phyloP scores from a whole-genome alignment of 441 rosid species.

The Populus tomentosa region DNA sequence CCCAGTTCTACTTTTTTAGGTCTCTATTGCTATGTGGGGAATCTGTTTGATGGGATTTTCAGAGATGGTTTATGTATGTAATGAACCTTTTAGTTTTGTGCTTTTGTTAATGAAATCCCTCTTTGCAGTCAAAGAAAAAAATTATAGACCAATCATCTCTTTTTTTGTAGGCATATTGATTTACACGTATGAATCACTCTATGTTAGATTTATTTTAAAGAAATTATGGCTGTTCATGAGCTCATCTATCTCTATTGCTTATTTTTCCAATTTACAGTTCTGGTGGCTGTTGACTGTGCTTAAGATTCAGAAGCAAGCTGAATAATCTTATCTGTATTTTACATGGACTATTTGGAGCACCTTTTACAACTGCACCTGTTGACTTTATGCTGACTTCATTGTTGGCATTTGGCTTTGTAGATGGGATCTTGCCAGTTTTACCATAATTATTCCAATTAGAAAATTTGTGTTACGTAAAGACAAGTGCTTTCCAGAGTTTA shows the following conservation, averaged over 20 bases:
- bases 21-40: neutral
- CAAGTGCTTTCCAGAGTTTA: neutral
- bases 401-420: neutral
- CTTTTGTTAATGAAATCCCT: neutral
- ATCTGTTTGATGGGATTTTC: neutral
- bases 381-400: neutral
- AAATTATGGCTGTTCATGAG: neutral
- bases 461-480: neutral
- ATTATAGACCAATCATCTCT: neutral
- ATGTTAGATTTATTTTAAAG: neutral
- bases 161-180: neutral
- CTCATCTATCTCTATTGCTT: neutral
- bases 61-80: neutral
- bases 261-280: neutral
- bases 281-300: neutral
- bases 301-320: neutral
- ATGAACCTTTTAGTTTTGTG: neutral
- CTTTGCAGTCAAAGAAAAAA: neutral
- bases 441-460: neutral
- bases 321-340: neutral
- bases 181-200: neutral
- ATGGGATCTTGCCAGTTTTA: slow-evolving; percentile 7
- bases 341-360: neutral
- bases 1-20: neutral
- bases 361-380: neutral